phyloP scores from a whole-genome alignment of 78 protist species.

The Cavenderia fasciculata region DNA sequence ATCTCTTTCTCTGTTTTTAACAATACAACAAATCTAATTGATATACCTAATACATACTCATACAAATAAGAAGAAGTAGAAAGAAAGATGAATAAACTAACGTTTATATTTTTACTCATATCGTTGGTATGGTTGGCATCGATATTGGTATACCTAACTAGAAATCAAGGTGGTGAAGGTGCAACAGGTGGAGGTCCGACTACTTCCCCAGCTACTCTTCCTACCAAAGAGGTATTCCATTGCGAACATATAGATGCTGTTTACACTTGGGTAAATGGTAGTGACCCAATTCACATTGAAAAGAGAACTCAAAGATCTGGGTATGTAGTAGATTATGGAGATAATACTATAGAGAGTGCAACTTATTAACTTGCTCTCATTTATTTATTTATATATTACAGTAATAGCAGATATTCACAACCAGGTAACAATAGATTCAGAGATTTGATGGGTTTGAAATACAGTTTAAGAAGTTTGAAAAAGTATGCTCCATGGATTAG shows the following conservation, averaged over 20 bases:
- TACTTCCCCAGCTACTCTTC: too few relatives aligned
- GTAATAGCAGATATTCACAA: not conserved
- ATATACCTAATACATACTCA: too few relatives aligned
- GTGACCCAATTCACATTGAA: conserved; percentile 12
- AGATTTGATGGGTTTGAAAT: conserved; percentile 70
- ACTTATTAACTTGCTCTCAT: not conserved
- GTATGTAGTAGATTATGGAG: not conserved
- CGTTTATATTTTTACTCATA: too few relatives aligned
- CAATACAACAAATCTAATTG: too few relatives aligned
- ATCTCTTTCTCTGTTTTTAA: too few relatives aligned
- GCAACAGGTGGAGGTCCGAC: too few relatives aligned
- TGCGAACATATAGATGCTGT: conserved; percentile 37
- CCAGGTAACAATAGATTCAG: conserved; percentile 43
- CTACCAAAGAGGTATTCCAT: not conserved
- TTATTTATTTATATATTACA: not conserved
- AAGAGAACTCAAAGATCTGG: not conserved
- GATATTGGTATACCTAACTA: too few relatives aligned
- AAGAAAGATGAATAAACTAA: too few relatives aligned
- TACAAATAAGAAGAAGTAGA: too few relatives aligned
- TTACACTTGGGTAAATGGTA: conserved; percentile 62
- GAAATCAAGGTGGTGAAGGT: too few relatives aligned
- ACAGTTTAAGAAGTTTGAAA: conserved; percentile 40
- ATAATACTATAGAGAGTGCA: not conserved
- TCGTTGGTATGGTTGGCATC: too few relatives aligned
- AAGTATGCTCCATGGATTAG: conserved; percentile 64